Evolutionary conservation across 208 protist species (phyloP).

Genomic region (Wallacemonas collosoma): DNA sequence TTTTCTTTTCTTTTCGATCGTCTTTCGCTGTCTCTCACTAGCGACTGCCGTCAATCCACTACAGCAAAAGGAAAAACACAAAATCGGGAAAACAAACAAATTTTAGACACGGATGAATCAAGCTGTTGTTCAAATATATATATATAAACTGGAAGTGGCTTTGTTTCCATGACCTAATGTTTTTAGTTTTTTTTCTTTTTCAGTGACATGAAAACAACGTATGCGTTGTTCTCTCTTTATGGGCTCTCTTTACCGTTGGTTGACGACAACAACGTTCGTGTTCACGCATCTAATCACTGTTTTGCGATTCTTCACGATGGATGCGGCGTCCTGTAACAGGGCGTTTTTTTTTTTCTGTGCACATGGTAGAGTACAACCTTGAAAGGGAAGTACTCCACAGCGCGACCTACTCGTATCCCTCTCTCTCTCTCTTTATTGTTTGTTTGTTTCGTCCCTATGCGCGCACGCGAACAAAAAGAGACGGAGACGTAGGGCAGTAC

Average conservation of each 20-base stretch:
- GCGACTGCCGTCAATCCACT: not conserved
- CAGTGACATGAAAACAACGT: no score
- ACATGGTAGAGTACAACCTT: not conserved
- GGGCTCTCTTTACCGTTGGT: not conserved
- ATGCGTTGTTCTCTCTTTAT: not conserved
- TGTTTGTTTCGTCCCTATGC: conserved; percentile 16
- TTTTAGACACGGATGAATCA: no score
- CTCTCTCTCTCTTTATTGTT: conserved; percentile 5
- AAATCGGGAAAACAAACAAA: not conserved
- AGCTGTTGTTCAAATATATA: no score
- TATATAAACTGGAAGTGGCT: not conserved
- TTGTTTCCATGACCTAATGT: not conserved
- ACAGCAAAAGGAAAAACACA: not conserved
- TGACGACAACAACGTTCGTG: not conserved
- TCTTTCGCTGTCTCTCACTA: not conserved
- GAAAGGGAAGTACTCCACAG: not conserved
- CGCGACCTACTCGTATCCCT: not conserved
- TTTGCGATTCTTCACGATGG: no score
- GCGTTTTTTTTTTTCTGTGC: conserved; percentile 16
- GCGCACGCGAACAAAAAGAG: conserved; percentile 11
- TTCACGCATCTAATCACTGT: no score
- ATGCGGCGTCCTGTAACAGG: no score
- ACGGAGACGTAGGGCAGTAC: conserved; percentile 13
- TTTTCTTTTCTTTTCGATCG: conserved; percentile 13
- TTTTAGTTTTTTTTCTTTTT: conserved; percentile 14